Evolutionary conservation across 1,139 yeast species (phyloP).

Genomic region (Pichia kudriavzevii): DNA sequence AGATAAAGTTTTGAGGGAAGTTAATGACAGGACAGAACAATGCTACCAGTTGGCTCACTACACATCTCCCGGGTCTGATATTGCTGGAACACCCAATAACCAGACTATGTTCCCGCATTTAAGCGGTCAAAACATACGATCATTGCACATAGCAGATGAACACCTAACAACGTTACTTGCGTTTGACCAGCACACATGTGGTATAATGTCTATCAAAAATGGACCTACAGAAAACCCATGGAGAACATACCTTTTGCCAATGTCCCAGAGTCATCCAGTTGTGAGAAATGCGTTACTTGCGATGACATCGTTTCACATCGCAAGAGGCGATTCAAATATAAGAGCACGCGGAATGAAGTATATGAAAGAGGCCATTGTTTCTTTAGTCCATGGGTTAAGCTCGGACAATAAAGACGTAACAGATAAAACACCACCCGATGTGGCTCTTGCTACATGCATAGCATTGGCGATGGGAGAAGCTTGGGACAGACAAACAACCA

Average conservation of each 20-base stretch:
- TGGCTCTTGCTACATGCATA: constrained; percentile 57
- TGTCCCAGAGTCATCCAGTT: constrained; percentile 46
- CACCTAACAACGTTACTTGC: constrained; percentile 29
- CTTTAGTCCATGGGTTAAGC: constrained; percentile 51
- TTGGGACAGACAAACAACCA: constrained; percentile 60
- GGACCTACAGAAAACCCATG: constrained; percentile 64
- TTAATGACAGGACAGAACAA: neutral
- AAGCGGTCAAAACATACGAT: too few relatives aligned
- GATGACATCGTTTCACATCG: constrained; percentile 58
- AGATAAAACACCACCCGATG: constrained; percentile 31
- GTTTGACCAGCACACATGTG: constrained; percentile 46
- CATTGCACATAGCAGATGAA: constrained; percentile 20
- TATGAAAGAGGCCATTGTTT: constrained; percentile 54
- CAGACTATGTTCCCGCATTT: too few relatives aligned
- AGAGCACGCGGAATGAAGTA: constrained; percentile 46
- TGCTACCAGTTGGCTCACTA: too few relatives aligned
- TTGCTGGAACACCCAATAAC: too few relatives aligned
- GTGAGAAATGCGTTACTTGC: constrained; percentile 57
- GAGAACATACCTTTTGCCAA: constrained; percentile 51
- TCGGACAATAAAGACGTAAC: constrained; percentile 28
- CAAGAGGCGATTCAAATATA: constrained; percentile 38
- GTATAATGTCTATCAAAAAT: constrained; percentile 55
- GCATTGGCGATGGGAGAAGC: constrained; percentile 58
- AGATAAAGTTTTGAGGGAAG: neutral
- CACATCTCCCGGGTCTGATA: too few relatives aligned